A percentile compares a stretch with the other conserved stretches of the same genome.
phyloP scores from a whole-genome alignment of 805 yeast species.

The Spathaspora boniae region DNA sequence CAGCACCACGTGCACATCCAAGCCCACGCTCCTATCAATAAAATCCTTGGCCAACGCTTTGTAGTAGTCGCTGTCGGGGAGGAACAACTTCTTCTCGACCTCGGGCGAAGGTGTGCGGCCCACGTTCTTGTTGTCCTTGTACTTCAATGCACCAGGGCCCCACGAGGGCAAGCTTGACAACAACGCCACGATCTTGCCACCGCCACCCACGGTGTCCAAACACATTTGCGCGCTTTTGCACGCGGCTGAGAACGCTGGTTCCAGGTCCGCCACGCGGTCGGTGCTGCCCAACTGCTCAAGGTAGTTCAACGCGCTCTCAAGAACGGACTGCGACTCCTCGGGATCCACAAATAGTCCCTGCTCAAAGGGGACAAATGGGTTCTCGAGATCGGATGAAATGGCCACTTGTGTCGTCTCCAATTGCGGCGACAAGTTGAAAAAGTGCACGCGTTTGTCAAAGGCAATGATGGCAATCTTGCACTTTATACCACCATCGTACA shows the following conservation, averaged over 20 bases:
- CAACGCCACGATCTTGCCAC: constrained; percentile 77
- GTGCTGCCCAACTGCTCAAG: constrained; percentile 46
- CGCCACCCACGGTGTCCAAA: constrained; percentile 61
- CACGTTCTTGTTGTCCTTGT: constrained; percentile 36
- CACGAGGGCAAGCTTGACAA: constrained; percentile 69
- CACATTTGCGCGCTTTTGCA: constrained; percentile 63
- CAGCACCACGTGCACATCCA: constrained; percentile 73
- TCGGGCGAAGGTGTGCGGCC: constrained; percentile 39
- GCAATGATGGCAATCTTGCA: constrained; percentile 68
- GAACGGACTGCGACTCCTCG: constrained; percentile 54
- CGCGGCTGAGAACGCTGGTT: constrained; percentile 79
- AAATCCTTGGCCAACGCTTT: constrained; percentile 55
- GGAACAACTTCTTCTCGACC: constrained; percentile 48
- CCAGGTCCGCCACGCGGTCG: constrained; percentile 43
- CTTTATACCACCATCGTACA: constrained; percentile 19
- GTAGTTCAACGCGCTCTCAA: constrained; percentile 64
- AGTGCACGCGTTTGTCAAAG: constrained; percentile 68
- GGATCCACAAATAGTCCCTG: constrained; percentile 82
- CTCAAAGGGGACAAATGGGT: constrained; percentile 77
- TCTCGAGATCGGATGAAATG: constrained; percentile 66
- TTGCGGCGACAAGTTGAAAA: constrained; percentile 61
- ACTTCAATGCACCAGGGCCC: constrained; percentile 72
- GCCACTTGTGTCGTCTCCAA: constrained; percentile 56
- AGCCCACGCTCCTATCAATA: constrained; percentile 57
- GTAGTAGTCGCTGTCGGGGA: constrained; percentile 62